These are phyloP conservation scores for Aspergillus brunneoviolaceus DNA, from an alignment of 2,329 filamentous ascomycete species.

Conservation along the genomic window DNA sequence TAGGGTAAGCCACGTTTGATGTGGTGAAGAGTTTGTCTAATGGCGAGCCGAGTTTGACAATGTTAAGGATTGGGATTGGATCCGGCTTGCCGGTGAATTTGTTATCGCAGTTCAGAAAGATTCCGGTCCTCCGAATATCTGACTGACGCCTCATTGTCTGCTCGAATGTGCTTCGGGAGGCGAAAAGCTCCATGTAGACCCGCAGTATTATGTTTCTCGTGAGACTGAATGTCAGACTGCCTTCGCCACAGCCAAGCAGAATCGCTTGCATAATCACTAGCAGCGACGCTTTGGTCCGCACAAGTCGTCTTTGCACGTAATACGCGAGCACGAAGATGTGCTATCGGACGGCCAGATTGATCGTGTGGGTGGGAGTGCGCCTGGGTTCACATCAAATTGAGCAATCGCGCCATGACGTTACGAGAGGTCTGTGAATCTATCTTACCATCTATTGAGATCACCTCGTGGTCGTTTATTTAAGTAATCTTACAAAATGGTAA, in stretches of 20 bases:
- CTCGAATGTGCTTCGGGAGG: neutral
- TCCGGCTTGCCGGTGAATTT: neutral
- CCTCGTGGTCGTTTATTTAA: no score
- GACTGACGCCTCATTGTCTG: neutral
- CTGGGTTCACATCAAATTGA: no score
- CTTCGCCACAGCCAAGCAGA: neutral
- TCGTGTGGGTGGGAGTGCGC: neutral
- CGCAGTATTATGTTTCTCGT: neutral
- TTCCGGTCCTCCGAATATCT: neutral
- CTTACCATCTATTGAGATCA: no score
- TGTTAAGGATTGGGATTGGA: neutral
- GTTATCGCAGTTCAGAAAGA: neutral
- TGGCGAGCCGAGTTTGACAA: neutral
- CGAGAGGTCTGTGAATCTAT: no score
- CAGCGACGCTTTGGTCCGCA: neutral
- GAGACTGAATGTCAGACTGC: neutral
- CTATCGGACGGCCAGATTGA: neutral
- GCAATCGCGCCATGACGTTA: no score
- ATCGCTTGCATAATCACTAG: neutral
- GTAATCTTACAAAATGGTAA: no score
- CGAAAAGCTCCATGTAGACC: neutral
- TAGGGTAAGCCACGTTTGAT: neutral
- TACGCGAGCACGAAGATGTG: neutral
- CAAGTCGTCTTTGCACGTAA: neutral
- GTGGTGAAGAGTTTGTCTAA: neutral